A percentile compares a stretch with the other conserved stretches of the same genome.
Evolutionary conservation across 768 basidiomycete genomes (phyloP).

Genomic region (Naematelia encephala): DNA sequence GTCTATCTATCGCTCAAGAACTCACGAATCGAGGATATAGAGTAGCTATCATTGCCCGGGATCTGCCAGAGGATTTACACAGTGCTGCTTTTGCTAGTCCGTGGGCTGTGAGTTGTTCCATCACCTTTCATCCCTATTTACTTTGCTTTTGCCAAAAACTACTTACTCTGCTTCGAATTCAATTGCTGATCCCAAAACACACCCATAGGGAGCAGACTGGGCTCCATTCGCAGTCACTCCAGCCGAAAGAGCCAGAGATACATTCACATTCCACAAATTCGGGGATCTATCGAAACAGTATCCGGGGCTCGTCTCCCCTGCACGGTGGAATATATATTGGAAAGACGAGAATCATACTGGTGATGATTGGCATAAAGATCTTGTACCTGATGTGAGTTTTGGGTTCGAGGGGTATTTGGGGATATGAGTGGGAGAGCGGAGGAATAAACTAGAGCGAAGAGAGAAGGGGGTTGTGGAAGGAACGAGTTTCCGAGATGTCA

Average conservation of each 20-base stretch:
- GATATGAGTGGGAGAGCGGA: too few species aligned
- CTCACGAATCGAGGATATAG: constrained; percentile 36
- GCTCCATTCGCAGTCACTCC: constrained; percentile 40
- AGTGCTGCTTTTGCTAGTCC: constrained; percentile 48
- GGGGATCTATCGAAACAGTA: constrained; percentile 29
- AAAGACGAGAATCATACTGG: constrained; percentile 7
- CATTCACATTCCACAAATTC: constrained; percentile 31
- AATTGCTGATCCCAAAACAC: not conserved
- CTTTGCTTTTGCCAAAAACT: not conserved
- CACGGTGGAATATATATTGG: constrained; percentile 24
- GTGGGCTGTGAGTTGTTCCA: constrained; percentile 46
- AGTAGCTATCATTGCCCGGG: constrained; percentile 46
- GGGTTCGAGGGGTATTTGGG: not conserved
- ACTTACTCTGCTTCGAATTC: not conserved
- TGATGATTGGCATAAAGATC: constrained; percentile 35
- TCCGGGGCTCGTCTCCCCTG: constrained; percentile 33
- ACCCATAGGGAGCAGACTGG: constrained; percentile 47
- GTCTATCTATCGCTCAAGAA: constrained; percentile 46
- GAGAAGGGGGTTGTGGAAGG: too few species aligned
- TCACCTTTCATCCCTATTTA: not conserved
- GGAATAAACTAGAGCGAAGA: too few species aligned
- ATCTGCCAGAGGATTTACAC: constrained; percentile 47
- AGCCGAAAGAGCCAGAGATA: constrained; percentile 23
- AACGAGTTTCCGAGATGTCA: not conserved
- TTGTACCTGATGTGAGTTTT: constrained; percentile 35